phyloP scores from a whole-genome alignment of 1,284 basidiomycete genomes.

The Coriolopsis trogii region DNA sequence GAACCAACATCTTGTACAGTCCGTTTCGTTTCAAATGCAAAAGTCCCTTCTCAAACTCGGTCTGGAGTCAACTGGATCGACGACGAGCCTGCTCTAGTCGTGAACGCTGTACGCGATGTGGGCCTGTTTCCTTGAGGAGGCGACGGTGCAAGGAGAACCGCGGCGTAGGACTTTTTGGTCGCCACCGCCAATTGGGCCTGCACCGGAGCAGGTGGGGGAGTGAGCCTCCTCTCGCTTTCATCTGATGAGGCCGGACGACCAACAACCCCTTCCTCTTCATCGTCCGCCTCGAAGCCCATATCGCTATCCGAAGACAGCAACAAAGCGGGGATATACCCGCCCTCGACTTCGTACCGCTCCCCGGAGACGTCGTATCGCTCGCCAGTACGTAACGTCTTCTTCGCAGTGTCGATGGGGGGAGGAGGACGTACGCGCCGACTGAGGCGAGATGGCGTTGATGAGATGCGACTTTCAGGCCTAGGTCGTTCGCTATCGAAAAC shows the following conservation, averaged over 20 bases:
- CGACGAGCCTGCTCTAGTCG: background rate
- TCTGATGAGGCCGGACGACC: background rate
- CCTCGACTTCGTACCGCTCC: conserved; percentile 10
- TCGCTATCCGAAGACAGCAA: conserved; percentile 1
- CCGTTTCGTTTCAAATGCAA: no score
- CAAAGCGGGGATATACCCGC: conserved; percentile 7
- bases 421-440: conserved; percentile 18
- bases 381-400: conserved; percentile 5
- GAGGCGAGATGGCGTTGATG: conserved; percentile 13
- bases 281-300: conserved; percentile 18
- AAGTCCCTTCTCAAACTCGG: no score
- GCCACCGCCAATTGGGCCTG: background rate
- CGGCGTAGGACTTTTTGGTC: conserved; percentile 8
- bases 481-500: no score
- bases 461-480: no score
- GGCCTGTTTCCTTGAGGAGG: background rate
- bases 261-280: conserved; percentile 6
- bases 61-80: background rate
- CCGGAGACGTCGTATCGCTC: background rate
- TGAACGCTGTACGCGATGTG: background rate
- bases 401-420: conserved; percentile 12
- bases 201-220: background rate
- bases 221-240: background rate
- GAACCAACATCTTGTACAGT: no score
- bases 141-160: conserved; percentile 7